Base-by-base conservation (phyloP, 192 early-diverging fungal species). In the Coemansia guatemalensis region DNA sequence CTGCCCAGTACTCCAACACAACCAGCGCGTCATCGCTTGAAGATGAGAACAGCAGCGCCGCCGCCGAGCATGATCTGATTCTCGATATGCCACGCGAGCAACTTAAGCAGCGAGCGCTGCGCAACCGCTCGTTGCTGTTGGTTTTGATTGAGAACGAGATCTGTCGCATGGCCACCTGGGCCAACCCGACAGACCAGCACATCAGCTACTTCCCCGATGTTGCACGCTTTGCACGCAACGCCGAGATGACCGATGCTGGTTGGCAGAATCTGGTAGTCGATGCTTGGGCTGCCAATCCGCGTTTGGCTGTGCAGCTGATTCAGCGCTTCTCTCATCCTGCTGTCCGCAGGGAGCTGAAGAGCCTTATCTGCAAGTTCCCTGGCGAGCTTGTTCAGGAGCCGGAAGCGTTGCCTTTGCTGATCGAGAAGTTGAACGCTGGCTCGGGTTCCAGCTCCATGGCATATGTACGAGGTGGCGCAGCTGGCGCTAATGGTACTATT, bases 141-240 rank as follows among this genome's bases (percentile, higher is more conserved):
- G 64, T 99, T 39, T 83, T 99, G 41, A 67, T 95, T 24, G 96
- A 96, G 69, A 92, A 89, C 62, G 97, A 99, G 70, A 71, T 98
- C 52, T 82, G 85, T 49, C 87, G 93, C 20, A 75, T 95, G 66
- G 84, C 87, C 18, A 87, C 91, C 1, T 98, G 97, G 96, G 80
- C 84, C 48, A 89, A 89, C 48, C 92, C 94, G 1, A 81, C 91
- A 6, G 88, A 87, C 61, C 71, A 76, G 23, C 48, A 56, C 25
- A 20, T 70, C 18, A 20, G 32, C 32, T 63, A 56, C 35, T 74
- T 77, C n/a, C 74, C 71, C 3, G 82, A 81, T 32, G 55, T 71
- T 5, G 33, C 69, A 18, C 53, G 63, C 12, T 74, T 81, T 57
- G 52, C 60, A 6, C 67, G 69, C 48, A 55, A 32, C 57, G 60